Percentiles rank a stretch among this genome's conserved stretches.
Conservation (phyloP, 441 rosid genomes). For the Erodium moschatum region DNA sequence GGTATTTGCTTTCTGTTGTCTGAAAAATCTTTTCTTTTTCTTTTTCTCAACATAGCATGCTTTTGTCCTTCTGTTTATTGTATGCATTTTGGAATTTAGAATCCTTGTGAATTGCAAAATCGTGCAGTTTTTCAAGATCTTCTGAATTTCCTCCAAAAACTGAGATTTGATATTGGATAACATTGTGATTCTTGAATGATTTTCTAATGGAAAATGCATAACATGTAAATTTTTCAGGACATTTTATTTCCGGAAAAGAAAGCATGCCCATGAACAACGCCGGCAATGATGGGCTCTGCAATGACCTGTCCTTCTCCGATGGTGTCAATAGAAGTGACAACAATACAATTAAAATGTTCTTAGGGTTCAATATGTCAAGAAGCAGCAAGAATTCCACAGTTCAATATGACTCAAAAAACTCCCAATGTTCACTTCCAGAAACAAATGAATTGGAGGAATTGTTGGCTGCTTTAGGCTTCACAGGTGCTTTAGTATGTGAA, state of each 20-base stretch:
- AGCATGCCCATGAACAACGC: conserved; percentile 16
- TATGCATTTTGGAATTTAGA: not conserved
- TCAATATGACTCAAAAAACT: conserved; percentile 28
- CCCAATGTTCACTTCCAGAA: conserved; percentile 32
- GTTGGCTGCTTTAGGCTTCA: conserved; percentile 37
- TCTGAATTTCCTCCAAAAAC: too few relatives aligned
- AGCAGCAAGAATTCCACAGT: conserved; percentile 27
- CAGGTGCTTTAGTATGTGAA: conserved; percentile 36
- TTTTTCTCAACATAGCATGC: not conserved
- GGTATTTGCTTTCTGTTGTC: not conserved
- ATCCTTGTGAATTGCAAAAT: conserved; percentile 1
- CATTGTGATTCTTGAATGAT: not conserved
- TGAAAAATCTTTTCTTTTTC: not conserved
- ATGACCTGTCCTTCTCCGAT: conserved; percentile 13
- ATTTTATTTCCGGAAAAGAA: conserved; percentile 19
- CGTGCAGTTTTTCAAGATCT: not conserved
- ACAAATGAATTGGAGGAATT: conserved; percentile 37
- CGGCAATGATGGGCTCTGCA: conserved; percentile 18
- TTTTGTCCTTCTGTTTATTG: not conserved
- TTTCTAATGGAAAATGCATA: conserved; percentile 3
- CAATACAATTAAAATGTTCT: conserved; percentile 25
- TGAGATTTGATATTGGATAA: too few relatives aligned
- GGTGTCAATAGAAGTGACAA: conserved; percentile 19
- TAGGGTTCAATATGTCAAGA: conserved; percentile 32
- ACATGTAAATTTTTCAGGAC: conserved; percentile 25